Percentiles rank a stretch among this genome's conserved stretches.
Conservation (phyloP, 2,329 filamentous ascomycete genomes). For the Ascochyta lentis region DNA sequence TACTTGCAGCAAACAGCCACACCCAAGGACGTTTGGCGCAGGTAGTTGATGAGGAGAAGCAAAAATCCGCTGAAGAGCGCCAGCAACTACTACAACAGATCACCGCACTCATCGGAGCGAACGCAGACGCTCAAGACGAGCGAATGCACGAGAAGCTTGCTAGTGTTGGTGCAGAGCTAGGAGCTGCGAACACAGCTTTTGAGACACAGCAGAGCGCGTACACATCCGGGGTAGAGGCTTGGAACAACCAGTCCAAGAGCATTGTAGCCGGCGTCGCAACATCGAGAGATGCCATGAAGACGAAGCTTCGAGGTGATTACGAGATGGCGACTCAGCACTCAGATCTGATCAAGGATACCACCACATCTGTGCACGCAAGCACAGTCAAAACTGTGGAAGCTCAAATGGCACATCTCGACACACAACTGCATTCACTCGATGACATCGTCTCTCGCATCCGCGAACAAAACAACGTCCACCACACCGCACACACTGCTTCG, state of each 20-base stretch:
- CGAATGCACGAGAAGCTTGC: conserved; percentile 71
- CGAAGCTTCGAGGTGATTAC: conserved; percentile 86
- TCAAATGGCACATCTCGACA: conserved; percentile 84
- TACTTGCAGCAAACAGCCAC: conserved; percentile 71
- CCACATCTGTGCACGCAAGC: conserved; percentile 86
- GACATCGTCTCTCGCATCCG: conserved; percentile 86
- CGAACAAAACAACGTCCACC: conserved; percentile 79
- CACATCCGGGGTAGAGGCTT: conserved; percentile 73
- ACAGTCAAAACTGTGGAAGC: conserved; percentile 88
- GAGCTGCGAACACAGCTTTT: conserved; percentile 68
- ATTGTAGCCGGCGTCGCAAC: conserved; percentile 74
- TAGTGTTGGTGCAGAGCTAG: conserved; percentile 69
- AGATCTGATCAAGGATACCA: conserved; percentile 80
- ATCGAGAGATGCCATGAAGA: conserved; percentile 80
- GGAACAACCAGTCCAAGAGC: conserved; percentile 72
- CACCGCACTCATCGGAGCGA: conserved; percentile 74
- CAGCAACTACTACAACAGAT: conserved; percentile 79
- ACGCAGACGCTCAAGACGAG: conserved; percentile 74
- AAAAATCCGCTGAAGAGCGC: conserved; percentile 74
- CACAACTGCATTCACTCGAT: conserved; percentile 89
- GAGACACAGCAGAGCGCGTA: conserved; percentile 72
- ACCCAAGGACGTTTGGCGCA: conserved; percentile 72
- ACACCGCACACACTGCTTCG: conserved; percentile 71
- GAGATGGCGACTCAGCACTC: conserved; percentile 78
- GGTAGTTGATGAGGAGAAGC: conserved; percentile 77